A percentile compares a stretch with the other conserved stretches of the same genome.
phyloP scores from a whole-genome alignment of 768 basidiomycete species.

The Amanita fuliginea region DNA sequence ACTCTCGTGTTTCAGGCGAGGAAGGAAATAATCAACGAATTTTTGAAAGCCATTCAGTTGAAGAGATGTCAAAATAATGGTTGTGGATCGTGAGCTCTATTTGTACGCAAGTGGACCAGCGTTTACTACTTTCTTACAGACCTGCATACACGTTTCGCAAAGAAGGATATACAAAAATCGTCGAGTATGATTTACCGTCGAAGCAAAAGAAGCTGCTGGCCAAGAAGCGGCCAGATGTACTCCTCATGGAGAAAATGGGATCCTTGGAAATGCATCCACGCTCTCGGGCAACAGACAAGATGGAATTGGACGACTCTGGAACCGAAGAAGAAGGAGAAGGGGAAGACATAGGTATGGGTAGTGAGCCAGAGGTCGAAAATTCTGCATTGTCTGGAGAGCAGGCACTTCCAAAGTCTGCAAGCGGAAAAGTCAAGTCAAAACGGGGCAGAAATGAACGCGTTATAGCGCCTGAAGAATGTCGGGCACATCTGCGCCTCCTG shows the following conservation, averaged over 20 bases:
- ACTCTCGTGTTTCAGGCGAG: conserved; percentile 78
- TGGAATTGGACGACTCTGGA: conserved; percentile 40
- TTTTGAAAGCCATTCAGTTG: conserved; percentile 55
- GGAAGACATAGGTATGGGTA: conserved; percentile 25
- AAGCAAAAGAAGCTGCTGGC: conserved; percentile 64
- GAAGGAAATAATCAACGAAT: conserved; percentile 73
- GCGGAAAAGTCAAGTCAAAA: conserved; percentile 63
- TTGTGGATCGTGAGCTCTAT: conserved; percentile 68
- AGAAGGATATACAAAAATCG: conserved; percentile 88
- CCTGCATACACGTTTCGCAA: conserved; percentile 82
- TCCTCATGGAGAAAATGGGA: conserved; percentile 38
- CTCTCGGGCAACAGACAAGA: conserved; percentile 22
- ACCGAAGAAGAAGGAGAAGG: conserved; percentile 35
- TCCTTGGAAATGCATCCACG: conserved; percentile 11
- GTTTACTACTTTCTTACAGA: conserved; percentile 25
- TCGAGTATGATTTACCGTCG: conserved; percentile 79
- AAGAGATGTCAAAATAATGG: conserved; percentile 68
- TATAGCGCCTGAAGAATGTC: conserved; percentile 83
- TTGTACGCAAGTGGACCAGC: conserved; percentile 2
- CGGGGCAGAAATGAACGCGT: conserved; percentile 87
- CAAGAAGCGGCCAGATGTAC: conserved; percentile 67
- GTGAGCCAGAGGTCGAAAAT: conserved; percentile 36
- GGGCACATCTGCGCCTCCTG: conserved; percentile 83
- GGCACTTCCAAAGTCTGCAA: conserved; percentile 57
- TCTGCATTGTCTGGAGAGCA: conserved; percentile 13